Percentiles rank a stretch among this genome's conserved stretches.
Evolutionary conservation across 257 asterid species (phyloP).

Genomic region (Primulina huaijiensis): DNA sequence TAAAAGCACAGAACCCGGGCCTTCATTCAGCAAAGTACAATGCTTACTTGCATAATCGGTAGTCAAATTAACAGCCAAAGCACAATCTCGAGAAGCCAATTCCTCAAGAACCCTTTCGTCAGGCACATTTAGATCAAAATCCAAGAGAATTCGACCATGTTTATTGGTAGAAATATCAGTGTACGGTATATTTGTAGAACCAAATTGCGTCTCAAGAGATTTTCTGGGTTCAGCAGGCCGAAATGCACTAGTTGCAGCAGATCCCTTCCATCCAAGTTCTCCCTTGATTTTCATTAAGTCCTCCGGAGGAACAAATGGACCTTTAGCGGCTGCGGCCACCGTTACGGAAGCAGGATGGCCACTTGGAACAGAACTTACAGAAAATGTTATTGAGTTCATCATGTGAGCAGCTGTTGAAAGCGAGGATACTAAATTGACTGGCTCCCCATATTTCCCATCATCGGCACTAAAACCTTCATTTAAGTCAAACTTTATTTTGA

Average conservation of each 20-base stretch:
- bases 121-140: conserved; percentile 53
- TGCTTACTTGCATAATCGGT: conserved; percentile 13
- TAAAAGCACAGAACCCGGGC: conserved; percentile 18
- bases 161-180: conserved; percentile 50
- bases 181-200: conserved; percentile 24
- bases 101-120: conserved; percentile 53
- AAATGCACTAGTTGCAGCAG: conserved; percentile 96
- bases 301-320: conserved; percentile 84
- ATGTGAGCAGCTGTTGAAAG: conserved; percentile 37
- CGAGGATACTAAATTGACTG: conserved; percentile 26
- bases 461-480: conserved; percentile 70
- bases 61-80: conserved; percentile 20
- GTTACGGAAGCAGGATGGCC: conserved; percentile 64
- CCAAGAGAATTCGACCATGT: conserved; percentile 37
- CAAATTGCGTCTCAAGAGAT: conserved; percentile 34
- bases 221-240: conserved; percentile 98
- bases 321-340: conserved; percentile 84
- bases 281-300: conserved; percentile 74
- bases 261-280: conserved; percentile 92
- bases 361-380: conserved; percentile 37
- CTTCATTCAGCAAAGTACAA: conserved; percentile 18
- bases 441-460: conserved; percentile 69
- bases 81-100: conserved; percentile 36
- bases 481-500: conserved; percentile 65
- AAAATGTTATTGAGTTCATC: conserved; percentile 32